Evolutionary conservation across 176 grass and related monocot genomes (phyloP), one percentile per base, ranked within the genome.

Genomic region (Phragmites australis): DNA sequence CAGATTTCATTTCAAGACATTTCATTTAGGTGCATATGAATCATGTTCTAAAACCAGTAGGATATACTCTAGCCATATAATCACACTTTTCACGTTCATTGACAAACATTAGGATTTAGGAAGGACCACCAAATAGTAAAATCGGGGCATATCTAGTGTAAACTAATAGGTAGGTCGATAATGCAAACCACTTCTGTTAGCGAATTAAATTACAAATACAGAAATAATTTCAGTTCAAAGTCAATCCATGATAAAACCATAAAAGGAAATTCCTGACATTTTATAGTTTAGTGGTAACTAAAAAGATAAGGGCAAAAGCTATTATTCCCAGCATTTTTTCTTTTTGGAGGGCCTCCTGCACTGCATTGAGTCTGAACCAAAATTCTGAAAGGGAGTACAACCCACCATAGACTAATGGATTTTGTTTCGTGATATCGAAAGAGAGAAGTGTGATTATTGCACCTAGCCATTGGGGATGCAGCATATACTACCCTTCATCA

Each of bases 1-100:
- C 71, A 9, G 48, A 43, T 56, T 53, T 19, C 65, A 73, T 82
- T 81, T 46, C 18, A 77, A 76, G 47, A 60, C 41, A 22, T 51
- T 62, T 77, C 51, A 59, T 41, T 41, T n/a, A 71, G 70, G 1
- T 40, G 13, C 8, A 29, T 5, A 64, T 57, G 29, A 72, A 32
- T 22, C 48, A 62, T 34, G 19, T 39, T 77, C 23, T 6, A 6
- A 53, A 40, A 51, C 31, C 2, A 62, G 42, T 59, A 55, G 9
- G 10, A 73, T 4, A 18, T n/a, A 46, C 25, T 70, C 19, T 56
- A 78, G 45, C 22, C 3, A 65, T 0, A 68, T 80, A 58, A 60
- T 40, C 46, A 80, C 13, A 46, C 1, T 34, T 63, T 30, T 9
- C 57, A 66, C 65, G 18, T 37, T 40, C 21, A 34, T 66, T 42